These are phyloP conservation scores for Fusarium anguioides DNA, from an alignment of 2,329 filamentous ascomycete genomes.

Conservation along the genomic window DNA sequence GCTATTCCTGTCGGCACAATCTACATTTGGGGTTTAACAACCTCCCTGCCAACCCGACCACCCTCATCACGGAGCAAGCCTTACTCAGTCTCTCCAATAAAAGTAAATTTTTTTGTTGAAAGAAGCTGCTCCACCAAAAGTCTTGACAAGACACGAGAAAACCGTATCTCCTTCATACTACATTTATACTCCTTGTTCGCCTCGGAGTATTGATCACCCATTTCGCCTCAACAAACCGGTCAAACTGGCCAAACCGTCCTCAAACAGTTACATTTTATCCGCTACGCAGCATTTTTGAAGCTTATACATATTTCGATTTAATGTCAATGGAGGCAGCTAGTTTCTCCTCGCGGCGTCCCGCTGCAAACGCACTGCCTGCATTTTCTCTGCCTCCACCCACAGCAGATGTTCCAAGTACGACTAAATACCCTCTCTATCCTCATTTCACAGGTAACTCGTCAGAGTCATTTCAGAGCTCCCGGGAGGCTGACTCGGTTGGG, in stretches of 20 bases:
- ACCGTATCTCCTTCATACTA: neutral
- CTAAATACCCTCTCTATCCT: slow-evolving; percentile 41
- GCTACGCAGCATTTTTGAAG: neutral
- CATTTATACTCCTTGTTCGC: neutral
- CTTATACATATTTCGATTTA: neutral
- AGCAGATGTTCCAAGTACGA: slow-evolving; percentile 53
- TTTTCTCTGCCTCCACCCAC: slow-evolving; percentile 53
- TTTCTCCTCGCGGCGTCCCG: slow-evolving; percentile 51
- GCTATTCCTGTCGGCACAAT: slow-evolving; percentile 12
- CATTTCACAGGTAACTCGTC: slow-evolving; percentile 34
- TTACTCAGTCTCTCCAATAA: neutral
- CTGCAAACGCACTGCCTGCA: slow-evolving; percentile 49
- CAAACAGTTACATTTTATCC: neutral
- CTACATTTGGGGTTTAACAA: neutral
- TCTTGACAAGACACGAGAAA: neutral
- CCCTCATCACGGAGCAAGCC: neutral
- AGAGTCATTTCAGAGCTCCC: slow-evolving; percentile 39
- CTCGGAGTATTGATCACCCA: neutral
- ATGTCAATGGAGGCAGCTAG: slow-evolving; percentile 47
- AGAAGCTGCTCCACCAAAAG: neutral
- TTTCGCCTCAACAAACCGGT: neutral
- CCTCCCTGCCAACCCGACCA: neutral
- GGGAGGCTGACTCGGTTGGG: slow-evolving; percentile 38
- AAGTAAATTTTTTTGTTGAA: neutral
- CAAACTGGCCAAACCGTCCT: neutral